Evolutionary conservation across 164 flowering plant genomes (phyloP).

Genomic region (Macadamia tetraphylla): DNA sequence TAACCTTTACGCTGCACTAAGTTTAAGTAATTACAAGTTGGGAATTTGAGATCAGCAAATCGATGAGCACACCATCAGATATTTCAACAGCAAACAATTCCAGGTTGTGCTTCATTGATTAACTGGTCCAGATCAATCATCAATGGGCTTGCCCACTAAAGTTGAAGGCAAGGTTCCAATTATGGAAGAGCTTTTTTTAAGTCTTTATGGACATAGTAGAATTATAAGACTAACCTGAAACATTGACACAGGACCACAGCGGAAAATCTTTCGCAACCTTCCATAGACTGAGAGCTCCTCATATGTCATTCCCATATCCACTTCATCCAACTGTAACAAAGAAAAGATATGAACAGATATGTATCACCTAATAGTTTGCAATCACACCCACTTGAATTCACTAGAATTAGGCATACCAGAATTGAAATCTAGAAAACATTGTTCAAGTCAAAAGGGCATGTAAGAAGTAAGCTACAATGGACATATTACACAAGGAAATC

Average conservation of each 20-base stretch:
- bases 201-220: not conserved
- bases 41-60: too few species aligned
- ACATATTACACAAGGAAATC: too few species aligned
- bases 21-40: too few species aligned
- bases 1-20: too few species aligned
- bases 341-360: conserved; percentile 3
- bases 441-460: not conserved
- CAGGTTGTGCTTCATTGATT: not conserved
- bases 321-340: conserved; percentile 76
- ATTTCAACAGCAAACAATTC: not conserved
- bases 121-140: not conserved
- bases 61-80: too few species aligned
- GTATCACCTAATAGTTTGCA: not conserved
- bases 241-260: conserved; percentile 95
- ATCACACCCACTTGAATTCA: not conserved
- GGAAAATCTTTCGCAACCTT: conserved; percentile 81
- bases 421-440: not conserved
- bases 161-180: not conserved
- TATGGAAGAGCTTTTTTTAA: not conserved
- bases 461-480: too few species aligned
- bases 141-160: not conserved
- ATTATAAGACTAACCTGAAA: conserved; percentile 55
- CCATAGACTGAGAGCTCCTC: conserved; percentile 94
- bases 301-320: conserved; percentile 98
- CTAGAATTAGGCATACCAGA: not conserved